These are phyloP conservation scores for Podosphaera fusca DNA, from an alignment of 2,329 filamentous ascomycete genomes.

Conservation along the genomic window DNA sequence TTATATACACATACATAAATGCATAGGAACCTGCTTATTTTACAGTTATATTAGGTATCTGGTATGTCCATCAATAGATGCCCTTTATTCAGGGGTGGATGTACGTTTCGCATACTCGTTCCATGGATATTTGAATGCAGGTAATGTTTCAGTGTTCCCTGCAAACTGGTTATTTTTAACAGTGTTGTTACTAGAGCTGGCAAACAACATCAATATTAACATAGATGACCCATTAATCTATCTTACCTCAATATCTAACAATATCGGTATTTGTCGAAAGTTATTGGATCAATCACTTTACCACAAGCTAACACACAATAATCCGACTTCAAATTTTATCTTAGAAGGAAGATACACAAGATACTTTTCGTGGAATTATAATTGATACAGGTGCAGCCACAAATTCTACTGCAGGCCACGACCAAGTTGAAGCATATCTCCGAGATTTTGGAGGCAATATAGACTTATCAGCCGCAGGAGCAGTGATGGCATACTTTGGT, in stretches of 20 bases:
- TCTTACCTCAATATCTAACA: neutral
- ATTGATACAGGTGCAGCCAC: neutral
- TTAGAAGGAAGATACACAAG: neutral
- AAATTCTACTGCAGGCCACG: neutral
- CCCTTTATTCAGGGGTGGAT: too few species aligned
- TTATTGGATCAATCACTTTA: neutral
- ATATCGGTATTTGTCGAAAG: neutral
- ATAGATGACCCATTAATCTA: neutral
- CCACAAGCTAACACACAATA: neutral
- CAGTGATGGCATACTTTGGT: neutral
- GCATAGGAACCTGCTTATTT: too few species aligned
- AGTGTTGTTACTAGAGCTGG: neutral
- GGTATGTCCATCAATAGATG: too few species aligned
- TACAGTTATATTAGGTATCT: too few species aligned
- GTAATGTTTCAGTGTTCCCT: too few species aligned
- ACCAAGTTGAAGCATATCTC: neutral
- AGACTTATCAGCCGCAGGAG: neutral
- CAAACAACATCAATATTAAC: neutral
- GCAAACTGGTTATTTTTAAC: too few species aligned
- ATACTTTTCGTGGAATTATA: neutral
- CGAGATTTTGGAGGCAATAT: neutral
- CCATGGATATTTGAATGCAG: too few species aligned
- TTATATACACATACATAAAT: too few species aligned
- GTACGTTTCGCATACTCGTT: too few species aligned
- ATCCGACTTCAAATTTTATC: neutral